These are phyloP conservation scores for Russula sp. DNA, from an alignment of 768 basidiomycete genomes.

Conservation along the genomic window DNA sequence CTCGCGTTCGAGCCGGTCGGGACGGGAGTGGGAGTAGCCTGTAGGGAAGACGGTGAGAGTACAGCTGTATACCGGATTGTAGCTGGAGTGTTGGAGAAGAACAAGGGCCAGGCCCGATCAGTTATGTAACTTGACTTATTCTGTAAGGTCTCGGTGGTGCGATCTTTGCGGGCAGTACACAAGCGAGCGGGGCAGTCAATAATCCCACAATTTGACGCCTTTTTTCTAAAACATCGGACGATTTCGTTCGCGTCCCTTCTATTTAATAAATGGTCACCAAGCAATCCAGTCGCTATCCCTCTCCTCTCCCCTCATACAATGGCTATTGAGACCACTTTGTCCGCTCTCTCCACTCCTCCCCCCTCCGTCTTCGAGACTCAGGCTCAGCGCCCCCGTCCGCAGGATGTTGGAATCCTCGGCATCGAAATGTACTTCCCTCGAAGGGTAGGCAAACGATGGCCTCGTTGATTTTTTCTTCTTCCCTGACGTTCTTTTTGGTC, in stretches of 20 bases:
- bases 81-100: too few relatives aligned
- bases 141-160: conserved; percentile 9
- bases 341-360: background rate
- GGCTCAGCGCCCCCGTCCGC: conserved; percentile 20
- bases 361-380: conserved; percentile 20
- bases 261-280: conserved; percentile 12
- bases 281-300: background rate
- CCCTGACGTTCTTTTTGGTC: background rate
- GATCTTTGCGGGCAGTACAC: background rate
- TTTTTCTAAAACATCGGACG: conserved; percentile 22
- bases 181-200: background rate
- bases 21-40: background rate
- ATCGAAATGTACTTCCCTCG: conserved; percentile 23
- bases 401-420: conserved; percentile 23
- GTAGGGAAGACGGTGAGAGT: too few relatives aligned
- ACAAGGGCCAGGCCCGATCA: background rate
- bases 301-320: conserved; percentile 11
- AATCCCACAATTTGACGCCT: background rate
- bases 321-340: conserved; percentile 18
- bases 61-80: too few relatives aligned
- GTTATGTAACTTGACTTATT: conserved; percentile 12
- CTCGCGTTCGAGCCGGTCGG: conserved; percentile 19
- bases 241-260: conserved; percentile 4
- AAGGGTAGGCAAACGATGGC: background rate
- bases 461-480: background rate